Evolutionary conservation across 805 yeast species (phyloP), one percentile per base, ranked within the genome.

Genomic region (Cyberlindnera samutprakarnensis): DNA sequence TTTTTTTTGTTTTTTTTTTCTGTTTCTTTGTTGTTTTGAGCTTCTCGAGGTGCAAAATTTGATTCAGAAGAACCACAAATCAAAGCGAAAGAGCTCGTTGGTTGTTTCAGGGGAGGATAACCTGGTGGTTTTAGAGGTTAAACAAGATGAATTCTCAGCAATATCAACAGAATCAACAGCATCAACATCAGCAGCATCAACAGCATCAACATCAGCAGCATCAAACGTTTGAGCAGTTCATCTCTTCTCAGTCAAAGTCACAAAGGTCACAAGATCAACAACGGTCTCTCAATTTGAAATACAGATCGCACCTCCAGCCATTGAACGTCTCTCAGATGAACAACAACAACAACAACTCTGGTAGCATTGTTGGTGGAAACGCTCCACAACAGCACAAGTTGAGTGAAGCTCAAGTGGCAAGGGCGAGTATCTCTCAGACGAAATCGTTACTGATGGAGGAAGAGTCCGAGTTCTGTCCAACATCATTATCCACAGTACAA

Each of bases 401-500:
- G 22, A 44, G 43, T 12, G 51, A 45, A 24, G 53, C 53, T 1
- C 49, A 39, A 11, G 39, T 54, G 6, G 68, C 72, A 14, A 59
- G 71, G 35, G 65, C 59, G n/a, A 66, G 67, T 41, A 65, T 75
- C 46, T 71, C 77, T 42, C 68, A 76, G 24, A 73, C 77, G 46
- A 70, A 81, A 44, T 77, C 85, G 23, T 78, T 81, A 52, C 87
- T 78, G 43, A 50, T 66, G 25, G 85, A 76, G 51, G 83, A 80
- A 43, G 90, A 81, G 53, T 50, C 69, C 31, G 88, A 78, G 57
- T 82, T 82, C 53, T 76, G 78, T 43, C 83, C 83, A 7, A 56
- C 25, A n/a, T n/a, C n/a, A n/a, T n/a, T n/a, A n/a, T n/a, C n/a
- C n/a, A n/a, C n/a, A n/a, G n/a, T n/a, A n/a, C n/a, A n/a, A n/a